Percentiles rank a stretch among this genome's conserved stretches.
These are phyloP conservation scores for Hanseniaspora valbyensis DNA, from an alignment of 805 yeast species.

Conservation along the genomic window DNA sequence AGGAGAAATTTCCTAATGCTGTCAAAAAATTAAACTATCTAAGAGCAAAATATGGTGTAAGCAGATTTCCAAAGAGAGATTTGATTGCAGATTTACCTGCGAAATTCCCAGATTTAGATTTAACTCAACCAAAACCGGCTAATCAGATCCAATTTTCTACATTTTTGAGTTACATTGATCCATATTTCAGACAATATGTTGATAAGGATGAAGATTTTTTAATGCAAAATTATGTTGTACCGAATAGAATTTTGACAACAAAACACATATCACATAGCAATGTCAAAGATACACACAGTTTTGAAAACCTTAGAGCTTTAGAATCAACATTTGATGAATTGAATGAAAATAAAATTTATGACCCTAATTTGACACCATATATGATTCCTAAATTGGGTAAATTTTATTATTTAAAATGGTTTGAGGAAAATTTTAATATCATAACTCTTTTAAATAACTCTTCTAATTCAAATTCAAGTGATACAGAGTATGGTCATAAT, in stretches of 20 bases:
- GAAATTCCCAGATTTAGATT: constrained; percentile 73
- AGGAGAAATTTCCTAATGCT: constrained; percentile 12
- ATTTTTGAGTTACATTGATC: constrained; percentile 73
- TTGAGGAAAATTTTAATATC: constrained; percentile 49
- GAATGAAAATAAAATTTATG: constrained; percentile 31
- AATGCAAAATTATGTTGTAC: constrained; percentile 48
- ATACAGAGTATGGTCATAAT: background rate
- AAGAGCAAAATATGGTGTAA: constrained; percentile 72
- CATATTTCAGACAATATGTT: constrained; percentile 61
- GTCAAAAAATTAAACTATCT: constrained; percentile 47
- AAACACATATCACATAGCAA: constrained; percentile 19
- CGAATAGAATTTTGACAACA: constrained; percentile 29
- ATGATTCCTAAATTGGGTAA: constrained; percentile 79
- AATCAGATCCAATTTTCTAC: constrained; percentile 90
- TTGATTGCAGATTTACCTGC: constrained; percentile 74
- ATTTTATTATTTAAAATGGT: constrained; percentile 73
- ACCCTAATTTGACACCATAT: constrained; percentile 61
- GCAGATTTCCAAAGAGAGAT: constrained; percentile 76
- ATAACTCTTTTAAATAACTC: constrained; percentile 22
- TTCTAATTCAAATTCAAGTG: background rate
- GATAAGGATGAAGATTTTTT: constrained; percentile 77
- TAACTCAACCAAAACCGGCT: constrained; percentile 68
- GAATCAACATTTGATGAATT: constrained; percentile 17
- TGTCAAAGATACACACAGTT: background rate
- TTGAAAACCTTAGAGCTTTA: background rate